phyloP scores from a whole-genome alignment of 2,329 filamentous ascomycete species.

The Fusarium humuli region DNA sequence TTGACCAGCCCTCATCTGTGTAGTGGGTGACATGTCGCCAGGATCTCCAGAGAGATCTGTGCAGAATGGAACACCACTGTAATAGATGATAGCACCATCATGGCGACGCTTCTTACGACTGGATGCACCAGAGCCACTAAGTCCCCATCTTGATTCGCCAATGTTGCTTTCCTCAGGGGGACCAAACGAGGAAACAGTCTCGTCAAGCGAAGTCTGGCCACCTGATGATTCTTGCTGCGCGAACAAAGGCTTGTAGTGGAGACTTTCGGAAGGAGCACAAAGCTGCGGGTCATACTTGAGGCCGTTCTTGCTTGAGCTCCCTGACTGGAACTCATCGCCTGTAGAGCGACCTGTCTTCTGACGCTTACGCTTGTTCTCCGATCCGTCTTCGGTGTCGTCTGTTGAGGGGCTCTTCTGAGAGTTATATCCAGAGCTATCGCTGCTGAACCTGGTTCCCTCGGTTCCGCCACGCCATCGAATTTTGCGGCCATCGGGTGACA shows the following conservation, averaged over 20 bases:
- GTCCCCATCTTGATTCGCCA: slow-evolving; percentile 60
- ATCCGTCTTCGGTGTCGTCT: slow-evolving; percentile 60
- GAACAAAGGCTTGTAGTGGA: slow-evolving; percentile 75
- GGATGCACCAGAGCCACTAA: slow-evolving; percentile 61
- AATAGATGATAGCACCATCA: slow-evolving; percentile 85
- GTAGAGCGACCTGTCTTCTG: slow-evolving; percentile 56
- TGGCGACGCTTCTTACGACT: slow-evolving; percentile 66
- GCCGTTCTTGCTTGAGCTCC: slow-evolving; percentile 52
- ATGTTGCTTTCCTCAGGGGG: slow-evolving; percentile 62
- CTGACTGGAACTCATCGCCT: slow-evolving; percentile 51
- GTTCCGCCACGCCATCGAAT: slow-evolving; percentile 81
- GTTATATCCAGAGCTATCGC: slow-evolving; percentile 67
- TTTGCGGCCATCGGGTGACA: slow-evolving; percentile 81
- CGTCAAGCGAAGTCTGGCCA: slow-evolving; percentile 61
- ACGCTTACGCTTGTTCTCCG: slow-evolving; percentile 60
- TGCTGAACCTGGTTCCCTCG: slow-evolving; percentile 73
- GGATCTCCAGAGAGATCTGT: slow-evolving; percentile 80
- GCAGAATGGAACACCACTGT: slow-evolving; percentile 82
- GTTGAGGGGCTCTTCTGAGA: slow-evolving; percentile 61
- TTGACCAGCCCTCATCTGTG: slow-evolving; percentile 61
- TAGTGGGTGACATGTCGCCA: slow-evolving; percentile 60
- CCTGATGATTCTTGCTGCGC: slow-evolving; percentile 61
- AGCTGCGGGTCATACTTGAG: slow-evolving; percentile 56
- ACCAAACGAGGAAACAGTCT: slow-evolving; percentile 62
- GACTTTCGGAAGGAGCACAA: slow-evolving; percentile 58